phyloP scores from a whole-genome alignment of 2,329 filamentous ascomycete genomes.

The Alternaria arbusti region DNA sequence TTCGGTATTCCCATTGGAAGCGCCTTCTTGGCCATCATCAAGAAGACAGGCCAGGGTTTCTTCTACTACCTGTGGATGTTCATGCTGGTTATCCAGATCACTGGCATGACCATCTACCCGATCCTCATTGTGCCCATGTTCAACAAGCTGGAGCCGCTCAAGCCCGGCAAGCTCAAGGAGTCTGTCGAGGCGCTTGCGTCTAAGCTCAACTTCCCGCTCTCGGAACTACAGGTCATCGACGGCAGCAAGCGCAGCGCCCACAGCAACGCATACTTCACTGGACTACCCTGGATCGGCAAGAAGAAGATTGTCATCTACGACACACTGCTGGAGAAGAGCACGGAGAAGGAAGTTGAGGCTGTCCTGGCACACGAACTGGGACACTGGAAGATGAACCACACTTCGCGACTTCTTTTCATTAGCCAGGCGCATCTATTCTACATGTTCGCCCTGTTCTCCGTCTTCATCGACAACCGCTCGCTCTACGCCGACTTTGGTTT shows the following conservation, averaged over 20 bases:
- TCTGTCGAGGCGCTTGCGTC: conserved; percentile 84
- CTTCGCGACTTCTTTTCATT: conserved; percentile 87
- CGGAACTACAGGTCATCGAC: conserved; percentile 93
- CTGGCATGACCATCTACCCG: conserved; percentile 95
- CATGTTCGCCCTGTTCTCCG: conserved; percentile 94
- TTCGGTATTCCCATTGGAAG: conserved; percentile 88
- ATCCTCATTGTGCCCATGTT: conserved; percentile 93
- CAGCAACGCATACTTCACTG: conserved; percentile 95
- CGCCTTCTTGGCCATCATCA: conserved; percentile 90
- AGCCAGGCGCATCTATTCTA: conserved; percentile 88
- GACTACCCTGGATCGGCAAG: conserved; percentile 85
- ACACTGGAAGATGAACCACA: conserved; percentile 96
- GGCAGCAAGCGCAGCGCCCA: conserved; percentile 87
- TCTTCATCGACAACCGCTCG: conserved; percentile 94
- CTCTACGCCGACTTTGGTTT: conserved; percentile 94
- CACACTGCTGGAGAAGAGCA: conserved; percentile 93
- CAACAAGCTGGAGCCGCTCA: conserved; percentile 94
- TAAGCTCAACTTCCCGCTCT: conserved; percentile 87
- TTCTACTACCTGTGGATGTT: conserved; percentile 99
- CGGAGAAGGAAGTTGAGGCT: conserved; percentile 89
- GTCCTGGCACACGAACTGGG: conserved; percentile 95
- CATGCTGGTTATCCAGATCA: conserved; percentile 84
- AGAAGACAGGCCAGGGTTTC: conserved; percentile 91
- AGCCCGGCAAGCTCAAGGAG: conserved; percentile 86
- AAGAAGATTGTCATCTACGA: conserved; percentile 99